Conservation (phyloP, 176 grass and related monocot species). For the Aechmea fasciata region DNA sequence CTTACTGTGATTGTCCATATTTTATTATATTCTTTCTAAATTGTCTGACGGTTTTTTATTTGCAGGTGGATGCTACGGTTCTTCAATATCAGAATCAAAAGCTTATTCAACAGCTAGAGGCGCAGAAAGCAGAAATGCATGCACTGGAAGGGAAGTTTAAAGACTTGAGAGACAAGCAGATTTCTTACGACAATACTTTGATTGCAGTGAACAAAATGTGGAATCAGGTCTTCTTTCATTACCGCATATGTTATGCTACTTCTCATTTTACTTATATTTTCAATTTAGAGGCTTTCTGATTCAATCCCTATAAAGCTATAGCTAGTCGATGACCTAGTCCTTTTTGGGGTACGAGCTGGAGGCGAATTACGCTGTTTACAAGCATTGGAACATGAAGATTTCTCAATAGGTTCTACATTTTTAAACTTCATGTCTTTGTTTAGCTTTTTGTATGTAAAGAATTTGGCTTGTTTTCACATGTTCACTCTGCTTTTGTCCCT, state of each 20-base stretch:
- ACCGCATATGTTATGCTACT: conserved; percentile 8
- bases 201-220: conserved; percentile 86
- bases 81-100: conserved; percentile 95
- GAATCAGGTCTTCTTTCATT: conserved; percentile 62
- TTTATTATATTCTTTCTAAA: conserved; percentile 11
- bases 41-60: conserved; percentile 8
- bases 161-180: conserved; percentile 54
- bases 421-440: background rate
- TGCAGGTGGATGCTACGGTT: conserved; percentile 64
- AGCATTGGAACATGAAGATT: conserved; percentile 54
- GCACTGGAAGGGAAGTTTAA: conserved; percentile 58
- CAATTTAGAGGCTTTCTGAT: conserved; percentile 1
- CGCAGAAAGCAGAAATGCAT: conserved; percentile 74
- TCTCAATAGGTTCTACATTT: conserved; percentile 42
- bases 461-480: conserved; percentile 24
- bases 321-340: conserved; percentile 85
- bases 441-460: conserved; percentile 14
- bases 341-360: conserved; percentile 59
- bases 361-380: conserved; percentile 41
- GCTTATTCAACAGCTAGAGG: conserved; percentile 77
- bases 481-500: background rate
- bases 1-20: background rate
- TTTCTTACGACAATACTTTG: conserved; percentile 61
- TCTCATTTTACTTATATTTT: conserved; percentile 10
- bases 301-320: conserved; percentile 41